phyloP scores from a whole-genome alignment of 2,329 filamentous ascomycete genomes.

The Diplodia scrobiculata region DNA sequence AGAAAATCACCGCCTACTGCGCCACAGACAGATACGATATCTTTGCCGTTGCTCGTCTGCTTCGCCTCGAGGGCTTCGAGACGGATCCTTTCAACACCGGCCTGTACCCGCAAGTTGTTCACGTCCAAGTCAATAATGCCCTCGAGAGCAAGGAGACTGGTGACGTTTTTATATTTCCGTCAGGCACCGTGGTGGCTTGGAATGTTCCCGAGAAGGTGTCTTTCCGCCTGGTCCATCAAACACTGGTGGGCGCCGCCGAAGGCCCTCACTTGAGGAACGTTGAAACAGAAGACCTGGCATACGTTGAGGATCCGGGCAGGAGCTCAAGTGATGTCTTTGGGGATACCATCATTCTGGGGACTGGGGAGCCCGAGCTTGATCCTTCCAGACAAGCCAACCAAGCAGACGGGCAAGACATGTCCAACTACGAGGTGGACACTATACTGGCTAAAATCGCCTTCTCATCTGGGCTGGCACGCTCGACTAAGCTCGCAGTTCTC shows the following conservation, averaged over 20 bases:
- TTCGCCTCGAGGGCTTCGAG: constrained; percentile 61
- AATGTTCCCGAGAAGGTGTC: constrained; percentile 76
- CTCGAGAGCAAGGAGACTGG: constrained; percentile 61
- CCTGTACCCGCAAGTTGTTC: constrained; percentile 66
- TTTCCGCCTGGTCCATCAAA: constrained; percentile 66
- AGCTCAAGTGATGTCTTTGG: constrained; percentile 79
- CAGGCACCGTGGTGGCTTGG: constrained; percentile 92
- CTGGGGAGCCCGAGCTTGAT: constrained; percentile 54
- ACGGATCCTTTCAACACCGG: constrained; percentile 65
- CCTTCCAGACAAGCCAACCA: constrained; percentile 47
- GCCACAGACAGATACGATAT: constrained; percentile 69
- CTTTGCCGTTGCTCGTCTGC: constrained; percentile 57
- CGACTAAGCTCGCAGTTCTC: constrained; percentile 89
- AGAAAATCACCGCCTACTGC: constrained; percentile 65
- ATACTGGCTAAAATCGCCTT: constrained; percentile 94
- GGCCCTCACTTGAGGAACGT: constrained; percentile 70
- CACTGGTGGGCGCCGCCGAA: constrained; percentile 74
- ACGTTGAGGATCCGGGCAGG: constrained; percentile 70
- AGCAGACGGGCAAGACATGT: constrained; percentile 29
- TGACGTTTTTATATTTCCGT: constrained; percentile 94
- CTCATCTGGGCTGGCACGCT: constrained; percentile 87
- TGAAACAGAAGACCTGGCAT: constrained; percentile 90
- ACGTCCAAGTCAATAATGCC: constrained; percentile 55
- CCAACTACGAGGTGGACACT: constrained; percentile 52
- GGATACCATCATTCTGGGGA: constrained; percentile 87